Conservation (phyloP, 169 alveolate species). For the Cryptosporidium meleagridis region DNA sequence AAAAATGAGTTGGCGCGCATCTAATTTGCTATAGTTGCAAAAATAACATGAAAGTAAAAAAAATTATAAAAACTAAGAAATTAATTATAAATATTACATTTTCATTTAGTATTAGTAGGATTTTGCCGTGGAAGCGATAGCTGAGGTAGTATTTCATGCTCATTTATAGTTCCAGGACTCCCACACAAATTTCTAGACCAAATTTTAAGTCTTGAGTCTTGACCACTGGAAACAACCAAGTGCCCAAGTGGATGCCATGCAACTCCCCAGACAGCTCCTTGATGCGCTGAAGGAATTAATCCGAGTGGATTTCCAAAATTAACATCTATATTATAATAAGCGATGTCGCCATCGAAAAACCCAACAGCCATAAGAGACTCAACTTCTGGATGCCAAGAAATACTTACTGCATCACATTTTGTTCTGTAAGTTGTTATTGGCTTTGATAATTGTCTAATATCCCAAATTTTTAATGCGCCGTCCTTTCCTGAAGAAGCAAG, state of each 20-base stretch:
- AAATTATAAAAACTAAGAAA: neutral
- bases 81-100: neutral
- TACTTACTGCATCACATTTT: slow-evolving; percentile 72
- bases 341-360: slow-evolving; percentile 67
- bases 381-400: slow-evolving; percentile 74
- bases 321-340: slow-evolving; percentile 56
- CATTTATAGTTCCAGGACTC: slow-evolving; percentile 60
- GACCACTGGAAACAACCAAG: slow-evolving; percentile 88
- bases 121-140: slow-evolving; percentile 37
- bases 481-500: slow-evolving; percentile 82
- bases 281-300: slow-evolving; percentile 67
- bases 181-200: slow-evolving; percentile 73
- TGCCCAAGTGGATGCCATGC: slow-evolving; percentile 91
- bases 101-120: neutral
- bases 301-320: slow-evolving; percentile 39
- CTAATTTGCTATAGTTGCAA: neutral
- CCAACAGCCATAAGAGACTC: slow-evolving; percentile 72
- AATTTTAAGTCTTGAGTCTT: slow-evolving; percentile 78
- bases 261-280: slow-evolving; percentile 76
- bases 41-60: neutral
- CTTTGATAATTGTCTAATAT: slow-evolving; percentile 75
- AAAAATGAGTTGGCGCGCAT: slow-evolving; percentile 7
- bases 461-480: slow-evolving; percentile 87
- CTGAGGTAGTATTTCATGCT: slow-evolving; percentile 70
- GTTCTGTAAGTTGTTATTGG: slow-evolving; percentile 70